phyloP scores from a whole-genome alignment of 305 asterid genomes.

The Fraxinus albicans region DNA sequence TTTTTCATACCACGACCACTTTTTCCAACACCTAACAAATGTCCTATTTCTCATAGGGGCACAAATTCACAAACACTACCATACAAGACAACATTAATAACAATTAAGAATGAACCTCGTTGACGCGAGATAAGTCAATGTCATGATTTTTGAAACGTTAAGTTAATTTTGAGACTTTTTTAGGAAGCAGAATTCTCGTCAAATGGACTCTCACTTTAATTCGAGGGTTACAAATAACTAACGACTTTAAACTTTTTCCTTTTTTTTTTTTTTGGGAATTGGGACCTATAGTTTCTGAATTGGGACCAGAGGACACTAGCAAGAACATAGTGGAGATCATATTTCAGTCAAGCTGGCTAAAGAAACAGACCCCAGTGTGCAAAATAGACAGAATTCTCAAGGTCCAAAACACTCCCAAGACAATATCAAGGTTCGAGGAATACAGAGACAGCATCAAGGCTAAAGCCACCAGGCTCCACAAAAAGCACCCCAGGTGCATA shows the following conservation, averaged over 20 bases:
- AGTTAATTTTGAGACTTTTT: too few species aligned
- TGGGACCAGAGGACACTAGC: slow-evolving; percentile 87
- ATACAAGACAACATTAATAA: neutral
- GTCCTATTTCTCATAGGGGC: slow-evolving; percentile 16
- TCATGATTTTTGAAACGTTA: too few species aligned
- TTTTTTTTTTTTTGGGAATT: neutral
- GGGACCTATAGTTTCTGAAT: slow-evolving; percentile 52
- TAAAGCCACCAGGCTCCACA: slow-evolving; percentile 59
- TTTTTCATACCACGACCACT: slow-evolving; percentile 23
- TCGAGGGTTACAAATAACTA: neutral
- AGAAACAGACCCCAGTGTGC: slow-evolving; percentile 69
- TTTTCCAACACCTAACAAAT: slow-evolving; percentile 28
- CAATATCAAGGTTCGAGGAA: slow-evolving; percentile 78
- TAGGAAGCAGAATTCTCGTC: too few species aligned
- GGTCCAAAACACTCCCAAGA: slow-evolving; percentile 73
- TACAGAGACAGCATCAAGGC: slow-evolving; percentile 69
- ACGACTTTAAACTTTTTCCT: too few species aligned
- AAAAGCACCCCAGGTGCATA: slow-evolving; percentile 85
- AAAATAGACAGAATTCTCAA: slow-evolving; percentile 75
- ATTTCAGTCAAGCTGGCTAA: slow-evolving; percentile 91
- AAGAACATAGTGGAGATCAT: slow-evolving; percentile 92
- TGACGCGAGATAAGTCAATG: neutral
- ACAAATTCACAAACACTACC: slow-evolving; percentile 12
- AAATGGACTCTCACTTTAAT: neutral
- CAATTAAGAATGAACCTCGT: neutral